Base-by-base conservation (phyloP, 345 rosid genomes). In the Erysimum cheiranthoides region DNA sequence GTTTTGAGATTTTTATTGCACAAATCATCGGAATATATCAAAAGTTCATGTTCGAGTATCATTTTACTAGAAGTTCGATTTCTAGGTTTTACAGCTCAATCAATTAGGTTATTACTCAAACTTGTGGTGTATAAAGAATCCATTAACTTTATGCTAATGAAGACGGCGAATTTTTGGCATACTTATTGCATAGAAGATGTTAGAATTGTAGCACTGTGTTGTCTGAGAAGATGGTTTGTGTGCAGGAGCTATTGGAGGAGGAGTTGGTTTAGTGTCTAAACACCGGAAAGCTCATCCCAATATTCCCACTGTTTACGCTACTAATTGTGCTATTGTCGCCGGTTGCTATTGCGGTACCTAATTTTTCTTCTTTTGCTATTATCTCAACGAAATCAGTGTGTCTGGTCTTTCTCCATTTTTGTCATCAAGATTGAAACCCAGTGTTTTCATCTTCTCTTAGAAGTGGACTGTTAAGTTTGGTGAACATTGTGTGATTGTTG, bases 301-400 rank as follows among this genome's bases (percentile, higher is more conserved):
- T 72, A 85, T 90, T 47, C 86, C 89, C 5, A 67, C 87, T 35
- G 63, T 86, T 66, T 89, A 87, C 59, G 95, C 92, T 67, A 70
- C 93, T 66, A 88, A 93, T 80, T 82, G 80, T n/a, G 84, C 92
- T 51, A 85, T 90, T 38, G 89, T 93, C 39, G 68, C 86, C 17
- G 92, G 86, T 71, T 93, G 86, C 82, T 93, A 93, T 68, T 87
- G 96, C 27, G 98, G 98, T 91, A 82, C 61, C 52, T 21, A 11
- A 17, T 38, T 25, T 5, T 5, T 6, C 46, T 59, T 63, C 45
- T 73, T 30, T 49, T 49, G 47, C 45, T 40, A 13, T 61, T 3
- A 40, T 40, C 8, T 0, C 30, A 58, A 9, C 16, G 3, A 70
- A 12, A 18, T 34, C n/a, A n/a, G 35, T 31, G 13, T 58, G 21